Evolutionary conservation across 352 stramenopile species (phyloP), one percentile per base, ranked within the genome.

Genomic region (Phytophthora multivora): DNA sequence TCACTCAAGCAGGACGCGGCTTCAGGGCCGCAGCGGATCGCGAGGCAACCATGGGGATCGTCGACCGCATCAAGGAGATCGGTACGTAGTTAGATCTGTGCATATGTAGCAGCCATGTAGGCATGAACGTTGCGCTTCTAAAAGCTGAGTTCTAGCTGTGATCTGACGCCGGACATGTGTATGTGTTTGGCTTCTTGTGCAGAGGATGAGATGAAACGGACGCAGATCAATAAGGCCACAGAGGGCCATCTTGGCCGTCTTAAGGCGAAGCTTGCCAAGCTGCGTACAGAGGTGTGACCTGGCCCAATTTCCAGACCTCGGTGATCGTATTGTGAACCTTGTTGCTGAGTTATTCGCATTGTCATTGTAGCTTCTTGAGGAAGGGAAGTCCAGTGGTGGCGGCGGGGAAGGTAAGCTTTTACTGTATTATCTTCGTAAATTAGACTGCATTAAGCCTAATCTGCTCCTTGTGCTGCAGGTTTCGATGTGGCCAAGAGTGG

Each of bases 241-340:
- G 90, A 96, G 64, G 71, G 76, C 5, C 89, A 96, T 68, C 80
- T 98, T 25, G 95, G 96, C 8, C 84, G 89, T 41, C 76, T 99
- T 26, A 99, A 99, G 77, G 98, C 98, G 31, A 99, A 99, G 81
- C 82, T 99, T 30, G 97, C 97, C 31, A 99, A 99, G 79, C 76
- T 99, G 28, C 95, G 97, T 45, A 97, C 93, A n/a, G 97, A 99
- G 75, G 82, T 95, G 41, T 25, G 31, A 19, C 1, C 16, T 4
- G 21, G 9, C 26, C 18, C 38, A 23, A n/a, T 61, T 3, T 31
- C 12, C 26, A 58, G 33, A 6, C 10, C 25, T 6, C 23, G 21
- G 23, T n/a, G n/a, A 25, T 46, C 5, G 43, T 15, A 0, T 46
- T 42, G n/a, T 38, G 19, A 12, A 10, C 43, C 12, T 41, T 15